Evolutionary conservation across 179 eudicot species (phyloP), one percentile per base, ranked within the genome.

Genomic region (Drosera spatulata): DNA sequence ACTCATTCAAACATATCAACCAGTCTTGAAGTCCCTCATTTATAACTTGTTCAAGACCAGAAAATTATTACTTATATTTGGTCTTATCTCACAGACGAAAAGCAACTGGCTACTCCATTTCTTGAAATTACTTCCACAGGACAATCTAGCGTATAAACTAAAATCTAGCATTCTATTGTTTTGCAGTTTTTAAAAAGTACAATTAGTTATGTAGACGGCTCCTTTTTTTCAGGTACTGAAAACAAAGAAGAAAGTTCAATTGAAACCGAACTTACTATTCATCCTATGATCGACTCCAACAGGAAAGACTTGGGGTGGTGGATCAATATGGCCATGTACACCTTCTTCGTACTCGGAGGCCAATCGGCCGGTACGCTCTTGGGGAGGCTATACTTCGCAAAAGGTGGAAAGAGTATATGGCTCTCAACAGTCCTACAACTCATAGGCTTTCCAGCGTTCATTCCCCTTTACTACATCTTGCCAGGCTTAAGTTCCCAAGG

Each of bases 341-440:
- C 72, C 5, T 0, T 77, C 52, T 69, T 74, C 37, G 65, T 82
- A 69, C 78, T 88, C 12, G 43, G 69, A 3, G 79, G 84, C 7
- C 85, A 82, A 52, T 50, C 87, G 10, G 50, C 60, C 0, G 95
- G 80, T 0, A 59, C 66, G 0, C 64, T 82, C 10, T 56, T 84
- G 38, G 85, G 88, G 41, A 70, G 88, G 64, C 43, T 86, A 0
- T 86, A 88, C 58, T 88, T 52, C 46, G 61, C 73, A 56, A 79
- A 77, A 41, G 96, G 95, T 0, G 95, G 96, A 33, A 75, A 77
- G 7, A 79, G 91, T 74, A 73, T 62, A 64, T 84, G 88, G 95
- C 47, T 77, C 61, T 76, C 78, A 10, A 72, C 96, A 3, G 66
- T 88, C 1, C 71, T 70, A 7, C 82, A 78, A 64, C 10, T 74